phyloP scores from a whole-genome alignment of 1,284 basidiomycete genomes.

The Retiboletus flavoniger region DNA sequence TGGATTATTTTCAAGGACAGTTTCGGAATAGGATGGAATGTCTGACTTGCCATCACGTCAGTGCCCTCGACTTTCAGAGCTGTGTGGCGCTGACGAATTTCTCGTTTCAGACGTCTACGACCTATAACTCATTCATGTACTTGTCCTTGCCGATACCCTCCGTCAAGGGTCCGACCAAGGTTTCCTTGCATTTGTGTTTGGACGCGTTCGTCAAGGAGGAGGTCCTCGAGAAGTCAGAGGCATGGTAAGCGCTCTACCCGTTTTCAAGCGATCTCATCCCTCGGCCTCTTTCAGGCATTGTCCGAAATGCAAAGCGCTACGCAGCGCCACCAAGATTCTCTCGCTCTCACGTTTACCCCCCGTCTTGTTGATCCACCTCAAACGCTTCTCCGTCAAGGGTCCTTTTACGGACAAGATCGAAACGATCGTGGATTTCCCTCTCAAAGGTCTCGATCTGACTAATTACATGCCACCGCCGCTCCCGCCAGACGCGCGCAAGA shows the following conservation, averaged over 20 bases:
- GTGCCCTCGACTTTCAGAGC: not conserved
- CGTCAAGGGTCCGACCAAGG: slow-evolving; percentile 57
- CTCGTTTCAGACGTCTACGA: slow-evolving; percentile 84
- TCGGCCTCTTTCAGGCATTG: slow-evolving; percentile 66
- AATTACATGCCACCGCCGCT: slow-evolving; percentile 85
- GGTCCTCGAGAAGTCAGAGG: slow-evolving; percentile 89
- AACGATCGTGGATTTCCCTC: slow-evolving; percentile 87
- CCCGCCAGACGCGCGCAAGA: slow-evolving; percentile 59
- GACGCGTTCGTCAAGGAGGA: slow-evolving; percentile 92
- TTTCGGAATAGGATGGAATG: slow-evolving; percentile 91
- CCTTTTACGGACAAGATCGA: slow-evolving; percentile 95
- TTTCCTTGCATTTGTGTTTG: slow-evolving; percentile 79
- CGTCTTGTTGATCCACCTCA: slow-evolving; percentile 92
- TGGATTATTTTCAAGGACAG: slow-evolving; percentile 98
- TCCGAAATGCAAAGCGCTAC: slow-evolving; percentile 78
- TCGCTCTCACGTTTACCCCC: slow-evolving; percentile 88
- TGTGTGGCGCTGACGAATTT: slow-evolving; percentile 9
- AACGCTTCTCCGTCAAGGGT: slow-evolving; percentile 91
- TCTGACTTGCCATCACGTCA: slow-evolving; percentile 84
- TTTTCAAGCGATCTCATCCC: not conserved
- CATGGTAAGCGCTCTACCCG: slow-evolving; percentile 64
- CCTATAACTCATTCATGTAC: slow-evolving; percentile 97
- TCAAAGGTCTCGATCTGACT: slow-evolving; percentile 82
- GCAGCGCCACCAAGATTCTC: slow-evolving; percentile 77
- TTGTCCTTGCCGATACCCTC: slow-evolving; percentile 88